Conservation (phyloP, 192 early-diverging fungal species). For the Phlyctochytrium arcticum region DNA sequence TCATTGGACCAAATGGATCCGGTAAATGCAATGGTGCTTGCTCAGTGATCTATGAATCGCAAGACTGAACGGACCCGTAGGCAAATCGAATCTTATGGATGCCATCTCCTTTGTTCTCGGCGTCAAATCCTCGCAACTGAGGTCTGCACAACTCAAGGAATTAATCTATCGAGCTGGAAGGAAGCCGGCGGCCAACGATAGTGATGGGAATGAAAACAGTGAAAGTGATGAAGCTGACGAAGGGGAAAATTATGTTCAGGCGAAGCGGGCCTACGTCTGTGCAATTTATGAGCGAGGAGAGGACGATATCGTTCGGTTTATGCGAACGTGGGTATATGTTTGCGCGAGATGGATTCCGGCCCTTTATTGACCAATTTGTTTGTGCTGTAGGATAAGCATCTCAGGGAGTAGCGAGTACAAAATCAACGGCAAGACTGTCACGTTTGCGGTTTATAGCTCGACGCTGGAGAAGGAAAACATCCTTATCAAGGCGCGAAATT, state of each 20-base stretch:
- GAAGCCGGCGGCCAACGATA: conserved; percentile 33
- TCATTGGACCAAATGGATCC: conserved; percentile 96
- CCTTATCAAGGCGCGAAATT: conserved; percentile 92
- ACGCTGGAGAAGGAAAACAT: conserved; percentile 84
- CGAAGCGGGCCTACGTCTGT: conserved; percentile 61
- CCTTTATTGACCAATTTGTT: too few species aligned
- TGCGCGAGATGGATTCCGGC: not conserved
- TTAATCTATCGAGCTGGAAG: conserved; percentile 76
- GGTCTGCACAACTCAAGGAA: conserved; percentile 83
- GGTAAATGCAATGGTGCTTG: conserved; percentile 42
- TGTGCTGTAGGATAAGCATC: conserved; percentile 22
- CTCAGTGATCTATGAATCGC: too few species aligned
- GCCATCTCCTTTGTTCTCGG: conserved; percentile 98
- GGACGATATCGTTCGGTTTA: conserved; percentile 62
- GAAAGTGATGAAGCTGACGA: too few species aligned
- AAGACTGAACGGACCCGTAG: too few species aligned
- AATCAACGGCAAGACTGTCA: conserved; percentile 72
- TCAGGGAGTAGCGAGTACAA: conserved; percentile 81
- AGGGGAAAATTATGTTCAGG: too few species aligned
- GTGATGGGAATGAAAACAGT: conserved; percentile 33
- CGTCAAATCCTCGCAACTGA: conserved; percentile 85
- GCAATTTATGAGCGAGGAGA: conserved; percentile 76
- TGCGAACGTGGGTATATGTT: conserved; percentile 54
- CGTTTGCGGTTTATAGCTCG: conserved; percentile 71
- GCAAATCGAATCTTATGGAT: conserved; percentile 99